A percentile compares a stretch with the other conserved stretches of the same genome.
Evolutionary conservation across 73 alveolate genomes (phyloP).

Genomic region (Strombidium stylifer): DNA sequence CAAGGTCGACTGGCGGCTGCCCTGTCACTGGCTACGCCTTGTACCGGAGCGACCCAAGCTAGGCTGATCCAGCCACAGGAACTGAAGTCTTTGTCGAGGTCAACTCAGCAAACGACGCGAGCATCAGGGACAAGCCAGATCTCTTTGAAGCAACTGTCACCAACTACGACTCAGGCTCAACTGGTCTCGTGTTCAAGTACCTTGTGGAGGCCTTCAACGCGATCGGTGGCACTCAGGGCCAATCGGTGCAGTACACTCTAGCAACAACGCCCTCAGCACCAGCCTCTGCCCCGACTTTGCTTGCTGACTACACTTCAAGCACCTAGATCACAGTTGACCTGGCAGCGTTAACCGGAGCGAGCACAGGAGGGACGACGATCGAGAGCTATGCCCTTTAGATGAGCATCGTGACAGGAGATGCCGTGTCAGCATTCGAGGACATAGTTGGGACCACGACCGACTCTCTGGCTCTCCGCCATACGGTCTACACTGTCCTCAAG

Average conservation of each 20-base stretch:
- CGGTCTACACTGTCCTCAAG: background rate
- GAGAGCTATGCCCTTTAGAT: constrained; percentile 13
- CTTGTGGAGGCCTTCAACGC: constrained; percentile 32
- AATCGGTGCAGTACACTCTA: constrained; percentile 26
- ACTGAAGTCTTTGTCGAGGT: constrained; percentile 20
- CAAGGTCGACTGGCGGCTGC: constrained; percentile 60
- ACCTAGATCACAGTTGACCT: constrained; percentile 1
- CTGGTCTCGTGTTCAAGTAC: constrained; percentile 31
- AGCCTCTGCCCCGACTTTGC: too few species aligned
- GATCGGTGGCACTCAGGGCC: constrained; percentile 20
- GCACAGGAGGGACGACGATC: constrained; percentile 47
- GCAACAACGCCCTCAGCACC: constrained; percentile 40
- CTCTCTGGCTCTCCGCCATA: background rate
- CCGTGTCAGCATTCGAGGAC: constrained; percentile 4
- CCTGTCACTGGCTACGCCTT: constrained; percentile 54
- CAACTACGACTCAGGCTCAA: constrained; percentile 28
- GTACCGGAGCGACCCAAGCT: constrained; percentile 42
- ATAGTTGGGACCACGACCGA: background rate
- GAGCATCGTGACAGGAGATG: constrained; percentile 30
- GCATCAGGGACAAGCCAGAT: constrained; percentile 33
- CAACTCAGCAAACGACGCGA: constrained; percentile 18
- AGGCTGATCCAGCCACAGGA: too few species aligned
- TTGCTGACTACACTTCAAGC: too few species aligned
- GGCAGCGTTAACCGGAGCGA: background rate
- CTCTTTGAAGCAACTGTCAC: constrained; percentile 21